Evolutionary conservation across 345 rosid species (phyloP).

Genomic region (Eucalyptus lansdowneana): DNA sequence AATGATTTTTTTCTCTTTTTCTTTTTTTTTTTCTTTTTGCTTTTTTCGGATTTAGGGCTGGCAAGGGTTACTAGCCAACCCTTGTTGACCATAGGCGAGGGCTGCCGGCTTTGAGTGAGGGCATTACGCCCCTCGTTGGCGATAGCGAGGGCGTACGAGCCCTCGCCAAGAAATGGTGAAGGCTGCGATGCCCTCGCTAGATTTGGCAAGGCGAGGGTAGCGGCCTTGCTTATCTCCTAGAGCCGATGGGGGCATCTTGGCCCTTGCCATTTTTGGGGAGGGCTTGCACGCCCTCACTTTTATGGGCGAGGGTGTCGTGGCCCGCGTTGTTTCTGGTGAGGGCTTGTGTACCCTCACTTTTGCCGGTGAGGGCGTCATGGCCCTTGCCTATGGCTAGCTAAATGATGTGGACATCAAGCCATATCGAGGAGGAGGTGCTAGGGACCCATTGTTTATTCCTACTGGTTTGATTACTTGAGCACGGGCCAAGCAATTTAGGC

Average conservation of each 20-base stretch:
- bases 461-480: too few species aligned
- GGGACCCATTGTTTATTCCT: too few species aligned
- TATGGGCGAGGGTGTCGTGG: accelerated
- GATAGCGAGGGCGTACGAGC: accelerated
- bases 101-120: too few species aligned
- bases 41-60: accelerated
- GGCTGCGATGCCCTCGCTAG: too few species aligned
- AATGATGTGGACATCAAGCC: too few species aligned
- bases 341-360: too few species aligned
- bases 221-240: accelerated
- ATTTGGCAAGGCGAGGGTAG: accelerated
- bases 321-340: accelerated
- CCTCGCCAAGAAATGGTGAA: too few species aligned
- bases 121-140: accelerated
- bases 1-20: accelerated
- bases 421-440: too few species aligned
- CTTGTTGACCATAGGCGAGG: accelerated
- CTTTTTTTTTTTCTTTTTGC: accelerated
- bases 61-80: accelerated
- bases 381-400: accelerated
- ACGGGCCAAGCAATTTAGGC: too few species aligned
- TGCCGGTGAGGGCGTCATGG: accelerated
- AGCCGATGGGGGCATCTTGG: too few species aligned
- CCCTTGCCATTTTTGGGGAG: accelerated
- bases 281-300: accelerated